Conservation (phyloP, 1,139 yeast species). For the Blastobotrys arbuscula region DNA sequence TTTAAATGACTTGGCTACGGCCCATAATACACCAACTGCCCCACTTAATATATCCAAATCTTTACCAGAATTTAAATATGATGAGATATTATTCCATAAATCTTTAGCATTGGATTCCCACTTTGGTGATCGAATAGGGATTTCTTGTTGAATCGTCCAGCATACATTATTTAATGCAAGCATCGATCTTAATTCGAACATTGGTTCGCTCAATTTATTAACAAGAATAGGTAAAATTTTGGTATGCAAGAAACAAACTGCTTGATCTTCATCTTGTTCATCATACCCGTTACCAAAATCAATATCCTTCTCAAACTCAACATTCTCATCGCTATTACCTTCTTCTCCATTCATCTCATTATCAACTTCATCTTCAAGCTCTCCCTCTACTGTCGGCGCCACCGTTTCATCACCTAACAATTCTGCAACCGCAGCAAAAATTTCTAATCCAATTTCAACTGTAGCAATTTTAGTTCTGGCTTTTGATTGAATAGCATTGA, state of each 20-base stretch:
- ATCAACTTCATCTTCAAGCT: slow-evolving; percentile 15
- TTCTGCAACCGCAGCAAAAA: slow-evolving; percentile 9
- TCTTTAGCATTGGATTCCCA: slow-evolving; percentile 29
- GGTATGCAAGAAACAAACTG: slow-evolving; percentile 16
- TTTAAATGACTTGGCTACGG: slow-evolving; percentile 45
- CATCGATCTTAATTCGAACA: slow-evolving; percentile 45
- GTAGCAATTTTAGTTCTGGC: slow-evolving; percentile 54
- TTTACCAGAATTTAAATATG: slow-evolving; percentile 22
- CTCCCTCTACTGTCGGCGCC: slow-evolving; percentile 9
- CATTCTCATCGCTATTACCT: slow-evolving; percentile 12
- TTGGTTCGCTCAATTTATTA: slow-evolving; percentile 16
- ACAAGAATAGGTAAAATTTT: slow-evolving; percentile 21
- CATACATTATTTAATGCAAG: slow-evolving; percentile 60
- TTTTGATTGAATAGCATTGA: slow-evolving; percentile 38
- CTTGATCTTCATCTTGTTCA: slow-evolving; percentile 12
- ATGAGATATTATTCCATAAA: slow-evolving; percentile 27
- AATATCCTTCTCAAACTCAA: slow-evolving; percentile 12
- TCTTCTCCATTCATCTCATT: slow-evolving; percentile 10
- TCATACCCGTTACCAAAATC: slow-evolving; percentile 12
- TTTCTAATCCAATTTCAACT: slow-evolving; percentile 35
- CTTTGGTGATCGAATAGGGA: slow-evolving; percentile 16
- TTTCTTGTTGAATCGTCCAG: slow-evolving; percentile 28
- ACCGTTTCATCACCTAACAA: slow-evolving; percentile 7
- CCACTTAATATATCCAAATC: slow-evolving; percentile 42
- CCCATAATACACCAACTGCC: slow-evolving; percentile 58